phyloP scores from a whole-genome alignment of 2,329 filamentous ascomycete genomes.

The Cytospora chrysosperma region DNA sequence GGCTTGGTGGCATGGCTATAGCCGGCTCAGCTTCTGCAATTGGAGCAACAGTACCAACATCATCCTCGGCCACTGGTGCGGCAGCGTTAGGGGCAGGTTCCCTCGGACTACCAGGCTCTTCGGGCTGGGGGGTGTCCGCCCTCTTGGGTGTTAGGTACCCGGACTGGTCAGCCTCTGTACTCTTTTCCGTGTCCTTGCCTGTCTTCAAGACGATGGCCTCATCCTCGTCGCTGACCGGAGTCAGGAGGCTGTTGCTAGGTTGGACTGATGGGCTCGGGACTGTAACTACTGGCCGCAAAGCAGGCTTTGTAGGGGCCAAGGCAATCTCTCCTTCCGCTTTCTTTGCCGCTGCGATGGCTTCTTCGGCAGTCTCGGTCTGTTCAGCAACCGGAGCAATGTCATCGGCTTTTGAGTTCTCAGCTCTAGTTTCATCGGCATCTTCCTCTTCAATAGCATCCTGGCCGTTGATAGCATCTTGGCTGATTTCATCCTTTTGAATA shows the following conservation, averaged over 20 bases:
- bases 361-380: slow-evolving; percentile 28
- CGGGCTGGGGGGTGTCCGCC: background rate
- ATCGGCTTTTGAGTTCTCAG: slow-evolving; percentile 20
- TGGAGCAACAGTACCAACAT: background rate
- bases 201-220: slow-evolving; percentile 39
- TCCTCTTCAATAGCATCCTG: background rate
- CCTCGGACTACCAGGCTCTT: slow-evolving; percentile 8
- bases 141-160: slow-evolving; percentile 17
- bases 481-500: slow-evolving; percentile 25
- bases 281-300: slow-evolving; percentile 19
- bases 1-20: slow-evolving; percentile 2
- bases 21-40: background rate
- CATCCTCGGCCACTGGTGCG: background rate
- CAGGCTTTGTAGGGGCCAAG: slow-evolving; percentile 32
- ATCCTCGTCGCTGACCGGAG: slow-evolving; percentile 39
- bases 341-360: slow-evolving; percentile 26
- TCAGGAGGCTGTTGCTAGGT: slow-evolving; percentile 26
- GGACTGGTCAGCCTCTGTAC: slow-evolving; percentile 9
- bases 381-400: slow-evolving; percentile 28
- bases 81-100: slow-evolving; percentile 18
- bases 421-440: slow-evolving; percentile 21
- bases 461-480: background rate
- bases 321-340: slow-evolving; percentile 27
- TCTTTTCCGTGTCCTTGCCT: slow-evolving; percentile 24
- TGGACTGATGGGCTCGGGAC: slow-evolving; percentile 19